phyloP scores from a whole-genome alignment of 805 yeast species.

The Saccharomyces paradoxus region DNA sequence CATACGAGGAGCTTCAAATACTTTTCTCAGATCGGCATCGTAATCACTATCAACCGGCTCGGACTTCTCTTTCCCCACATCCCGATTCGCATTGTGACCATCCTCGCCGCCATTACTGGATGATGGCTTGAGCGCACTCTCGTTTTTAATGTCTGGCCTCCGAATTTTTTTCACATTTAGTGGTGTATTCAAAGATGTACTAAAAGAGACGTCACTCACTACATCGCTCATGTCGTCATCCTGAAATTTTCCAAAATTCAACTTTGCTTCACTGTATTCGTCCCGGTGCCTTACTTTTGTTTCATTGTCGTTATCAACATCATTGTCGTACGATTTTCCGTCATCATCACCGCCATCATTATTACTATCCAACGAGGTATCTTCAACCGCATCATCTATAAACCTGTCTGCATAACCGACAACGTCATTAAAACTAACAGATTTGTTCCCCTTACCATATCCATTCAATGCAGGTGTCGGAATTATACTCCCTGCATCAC shows the following conservation, averaged over 20 bases:
- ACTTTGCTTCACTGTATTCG: constrained; percentile 33
- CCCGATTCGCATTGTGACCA: neutral
- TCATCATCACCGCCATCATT: constrained; percentile 7
- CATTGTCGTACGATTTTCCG: constrained; percentile 22
- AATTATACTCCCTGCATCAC: neutral
- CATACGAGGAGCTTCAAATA: constrained; percentile 24
- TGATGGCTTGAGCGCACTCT: constrained; percentile 9
- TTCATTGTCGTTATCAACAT: constrained; percentile 14
- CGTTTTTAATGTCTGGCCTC: constrained; percentile 6
- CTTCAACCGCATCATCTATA: constrained; percentile 17
- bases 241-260: constrained; percentile 13
- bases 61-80: neutral
- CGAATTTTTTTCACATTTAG: constrained; percentile 21
- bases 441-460: constrained; percentile 21
- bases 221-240: constrained; percentile 27
- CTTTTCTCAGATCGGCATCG: constrained; percentile 19
- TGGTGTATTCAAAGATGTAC: constrained; percentile 22
- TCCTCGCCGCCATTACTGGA: constrained; percentile 2
- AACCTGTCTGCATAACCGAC: constrained; percentile 29
- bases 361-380: constrained; percentile 8
- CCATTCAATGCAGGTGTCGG: constrained; percentile 5
- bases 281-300: constrained; percentile 20
- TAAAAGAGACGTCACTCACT: constrained; percentile 30
- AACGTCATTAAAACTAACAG: constrained; percentile 30
- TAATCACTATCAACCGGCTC: constrained; percentile 15